Evolutionary conservation across 1,284 basidiomycete genomes (phyloP), one percentile per base, ranked within the genome.

Genomic region (Cryptococcus sp.): DNA sequence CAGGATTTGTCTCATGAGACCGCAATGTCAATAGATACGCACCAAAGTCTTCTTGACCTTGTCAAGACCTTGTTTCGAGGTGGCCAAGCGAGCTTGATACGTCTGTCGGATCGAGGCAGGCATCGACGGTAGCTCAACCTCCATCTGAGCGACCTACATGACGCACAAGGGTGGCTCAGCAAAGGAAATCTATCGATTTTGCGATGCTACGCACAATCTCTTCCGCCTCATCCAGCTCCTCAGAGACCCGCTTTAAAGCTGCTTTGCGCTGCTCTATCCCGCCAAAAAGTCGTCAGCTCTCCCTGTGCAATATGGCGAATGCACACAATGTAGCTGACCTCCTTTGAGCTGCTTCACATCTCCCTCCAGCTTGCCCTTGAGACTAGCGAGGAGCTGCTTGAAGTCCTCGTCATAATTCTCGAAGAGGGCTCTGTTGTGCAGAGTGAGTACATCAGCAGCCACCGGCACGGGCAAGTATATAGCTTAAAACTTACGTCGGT

Each of bases 191-290:
- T 5, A 23, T 22, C 22, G 38, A 16, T 11, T 15, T n/a, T 11
- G 48, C 20, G 13, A 11, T n/a, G 31, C 23, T 16, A 71, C 83
- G 61, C 70, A 89, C 93, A 85, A 98, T 93, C 82, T 99, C 96
- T 69, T 98, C 94, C 0, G 94, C 95, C 80, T 99, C 96, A 73
- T 99, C 96, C 3, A 97, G 82, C 76, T 99, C 95, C 84, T 94
- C 92, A 73, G 95, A 91, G 20, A 92, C 90, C 61, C 91, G 83
- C 64, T 94, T 83, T 64, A 98, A 80, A 3, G 89, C 83, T 0
- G 91, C 84, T 77, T 91, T 93, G 54, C 89, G 85, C 64, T 91
- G 87, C 73, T 98, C 93, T 92, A 63, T 22, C 45, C 45, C 20
- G 8, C 13, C 38, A 41, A 17, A 25, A 22, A 2, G 6, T 25